A percentile compares a stretch with the other conserved stretches of the same genome.
phyloP scores from a whole-genome alignment of 495 filamentous ascomycete species.

The Penicillium macrosclerotiorum region DNA sequence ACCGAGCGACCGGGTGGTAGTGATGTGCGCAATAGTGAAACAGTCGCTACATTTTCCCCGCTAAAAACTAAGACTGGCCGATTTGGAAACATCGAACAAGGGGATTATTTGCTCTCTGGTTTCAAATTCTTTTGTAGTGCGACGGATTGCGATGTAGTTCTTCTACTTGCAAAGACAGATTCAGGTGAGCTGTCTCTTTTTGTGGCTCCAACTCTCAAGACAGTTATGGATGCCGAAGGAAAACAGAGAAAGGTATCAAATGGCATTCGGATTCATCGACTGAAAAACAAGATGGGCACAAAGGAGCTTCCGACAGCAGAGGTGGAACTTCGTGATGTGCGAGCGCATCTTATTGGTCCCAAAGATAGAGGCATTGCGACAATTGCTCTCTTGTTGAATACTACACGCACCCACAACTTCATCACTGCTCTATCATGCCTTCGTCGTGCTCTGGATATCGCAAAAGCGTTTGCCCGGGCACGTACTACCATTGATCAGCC shows the following conservation, averaged over 20 bases:
- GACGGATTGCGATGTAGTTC: constrained; percentile 64
- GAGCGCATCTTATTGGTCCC: constrained; percentile 61
- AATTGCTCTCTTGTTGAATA: constrained; percentile 62
- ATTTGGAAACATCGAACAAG: constrained; percentile 20
- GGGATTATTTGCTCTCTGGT: constrained; percentile 49
- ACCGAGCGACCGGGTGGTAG: constrained; percentile 70
- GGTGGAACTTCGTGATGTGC: constrained; percentile 57
- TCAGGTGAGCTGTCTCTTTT: constrained; percentile 58
- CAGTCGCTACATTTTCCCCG: constrained; percentile 44
- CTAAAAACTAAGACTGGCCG: constrained; percentile 10
- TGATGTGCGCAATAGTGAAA: constrained; percentile 69
- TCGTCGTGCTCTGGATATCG: constrained; percentile 58
- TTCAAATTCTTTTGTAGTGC: constrained; percentile 77
- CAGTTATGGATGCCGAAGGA: constrained; percentile 21
- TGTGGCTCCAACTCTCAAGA: constrained; percentile 56
- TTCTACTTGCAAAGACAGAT: constrained; percentile 61
- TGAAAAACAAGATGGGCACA: constrained; percentile 72
- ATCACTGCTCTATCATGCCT: constrained; percentile 54
- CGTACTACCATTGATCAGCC: constrained; percentile 46
- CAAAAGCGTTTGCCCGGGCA: constrained; percentile 52
- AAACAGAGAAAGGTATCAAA: constrained; percentile 43
- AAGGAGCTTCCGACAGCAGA: constrained; percentile 69
- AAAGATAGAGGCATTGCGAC: constrained; percentile 60
- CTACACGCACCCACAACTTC: constrained; percentile 62
- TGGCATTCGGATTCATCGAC: constrained; percentile 62